Evolutionary conservation across 805 yeast species (phyloP).

Genomic region (Alloascoidea hylecoeti): DNA sequence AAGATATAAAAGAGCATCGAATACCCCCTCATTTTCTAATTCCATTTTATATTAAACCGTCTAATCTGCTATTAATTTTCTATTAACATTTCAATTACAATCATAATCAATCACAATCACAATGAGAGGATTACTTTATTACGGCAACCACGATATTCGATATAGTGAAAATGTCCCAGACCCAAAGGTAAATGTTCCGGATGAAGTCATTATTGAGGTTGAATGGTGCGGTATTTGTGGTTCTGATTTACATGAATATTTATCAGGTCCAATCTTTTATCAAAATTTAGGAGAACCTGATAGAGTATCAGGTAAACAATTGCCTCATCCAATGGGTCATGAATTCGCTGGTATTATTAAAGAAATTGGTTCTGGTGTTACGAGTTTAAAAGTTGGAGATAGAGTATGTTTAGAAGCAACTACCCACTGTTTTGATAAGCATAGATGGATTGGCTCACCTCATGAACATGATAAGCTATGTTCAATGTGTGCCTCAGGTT

Average conservation of each 20-base stretch:
- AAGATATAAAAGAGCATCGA: no score
- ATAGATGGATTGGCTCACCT: constrained; percentile 21
- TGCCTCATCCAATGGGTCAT: constrained; percentile 39
- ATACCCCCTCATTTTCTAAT: no score
- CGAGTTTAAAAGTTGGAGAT: constrained; percentile 31
- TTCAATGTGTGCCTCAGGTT: constrained; percentile 32
- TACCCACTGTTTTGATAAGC: constrained; percentile 37
- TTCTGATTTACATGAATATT: constrained; percentile 42
- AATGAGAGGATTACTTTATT: background rate
- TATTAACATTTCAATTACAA: constrained; percentile 20
- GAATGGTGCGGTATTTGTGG: constrained; percentile 52
- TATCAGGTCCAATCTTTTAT: constrained; percentile 47
- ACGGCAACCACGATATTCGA: background rate
- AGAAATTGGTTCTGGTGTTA: constrained; percentile 31
- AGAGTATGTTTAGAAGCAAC: constrained; percentile 52
- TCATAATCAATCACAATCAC: constrained; percentile 18
- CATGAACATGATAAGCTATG: constrained; percentile 20
- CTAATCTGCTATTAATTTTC: no score
- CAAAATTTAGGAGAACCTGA: constrained; percentile 21
- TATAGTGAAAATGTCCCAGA: constrained; percentile 8
- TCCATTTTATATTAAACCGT: no score
- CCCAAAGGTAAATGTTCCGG: constrained; percentile 20
- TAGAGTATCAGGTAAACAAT: constrained; percentile 22
- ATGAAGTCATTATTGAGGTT: constrained; percentile 30
- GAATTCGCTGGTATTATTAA: constrained; percentile 33